These are phyloP conservation scores for Diaporthe helianthi DNA, from an alignment of 2,329 filamentous ascomycete species.

Conservation along the genomic window DNA sequence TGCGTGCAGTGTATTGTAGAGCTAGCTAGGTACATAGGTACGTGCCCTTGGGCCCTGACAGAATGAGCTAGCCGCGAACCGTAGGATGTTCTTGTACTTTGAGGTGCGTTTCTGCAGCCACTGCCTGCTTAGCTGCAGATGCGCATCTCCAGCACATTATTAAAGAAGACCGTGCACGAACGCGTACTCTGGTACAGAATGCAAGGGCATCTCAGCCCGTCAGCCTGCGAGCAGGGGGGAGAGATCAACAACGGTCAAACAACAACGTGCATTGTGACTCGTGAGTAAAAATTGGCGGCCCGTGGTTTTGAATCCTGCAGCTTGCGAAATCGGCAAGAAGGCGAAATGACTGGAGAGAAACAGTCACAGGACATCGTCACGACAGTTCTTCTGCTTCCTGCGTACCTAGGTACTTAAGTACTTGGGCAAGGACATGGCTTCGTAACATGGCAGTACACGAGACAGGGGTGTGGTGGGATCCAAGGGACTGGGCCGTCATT, in stretches of 20 bases:
- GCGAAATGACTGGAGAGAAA: too few relatives aligned
- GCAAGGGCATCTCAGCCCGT: not conserved
- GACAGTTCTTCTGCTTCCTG: not conserved
- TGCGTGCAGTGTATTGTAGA: conserved; percentile 6
- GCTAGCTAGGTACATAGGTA: too few relatives aligned
- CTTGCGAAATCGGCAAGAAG: too few relatives aligned
- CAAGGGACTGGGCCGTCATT: conserved; percentile 18
- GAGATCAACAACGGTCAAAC: conserved; percentile 14
- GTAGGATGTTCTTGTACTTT: not conserved
- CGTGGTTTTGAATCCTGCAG: too few relatives aligned
- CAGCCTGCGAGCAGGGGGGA: not conserved
- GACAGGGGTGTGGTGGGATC: conserved; percentile 17
- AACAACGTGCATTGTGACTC: too few relatives aligned
- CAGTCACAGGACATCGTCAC: too few relatives aligned
- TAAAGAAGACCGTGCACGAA: not conserved
- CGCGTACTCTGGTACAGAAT: not conserved
- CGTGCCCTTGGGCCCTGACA: too few relatives aligned
- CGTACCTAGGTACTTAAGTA: not conserved
- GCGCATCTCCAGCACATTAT: not conserved
- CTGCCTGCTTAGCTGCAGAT: conserved; percentile 17
- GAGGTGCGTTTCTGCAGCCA: conserved; percentile 21
- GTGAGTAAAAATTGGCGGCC: not conserved
- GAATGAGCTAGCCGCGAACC: not conserved
- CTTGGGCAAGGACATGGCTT: too few relatives aligned
- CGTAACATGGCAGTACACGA: conserved; percentile 10